Base-by-base conservation (phyloP, 2,329 filamentous ascomycete species). In the Nemania serpens region DNA sequence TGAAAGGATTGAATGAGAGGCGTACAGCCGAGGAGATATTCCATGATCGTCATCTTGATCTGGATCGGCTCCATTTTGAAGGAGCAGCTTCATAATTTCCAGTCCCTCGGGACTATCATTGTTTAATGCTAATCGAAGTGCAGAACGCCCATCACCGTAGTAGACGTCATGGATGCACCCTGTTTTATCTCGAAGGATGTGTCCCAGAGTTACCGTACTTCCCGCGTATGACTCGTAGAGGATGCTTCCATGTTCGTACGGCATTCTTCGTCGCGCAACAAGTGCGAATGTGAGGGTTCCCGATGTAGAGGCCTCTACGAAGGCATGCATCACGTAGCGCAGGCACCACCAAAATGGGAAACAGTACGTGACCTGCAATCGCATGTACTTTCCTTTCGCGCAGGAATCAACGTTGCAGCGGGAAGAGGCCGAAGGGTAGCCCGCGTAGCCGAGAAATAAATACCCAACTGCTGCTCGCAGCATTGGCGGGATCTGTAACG, bases 371-470 rank as follows among this genome's bases (percentile, higher is more conserved):
- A 11, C 36, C 6, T 55, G 53, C 2, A 55, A 33, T 12, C 53
- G 34, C n/a, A 48, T 5, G 9, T 55, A 34, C n/a, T 41, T 55
- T n/a, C 43, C 43, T n/a, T 9, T 48, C 6, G 53, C 34, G 12
- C 53, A 55, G 15, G 18, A 41, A 0, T 22, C 1, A 10, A 33
- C n/a, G 34, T 49, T 34, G 10, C 53, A 55, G 7, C 53, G 20
- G 36, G 53, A 20, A 15, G 43, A 42, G 33, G 43, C 1, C 43
- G 43, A 55, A 55, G 53, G 53, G 20, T 55, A 55, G 5, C 43
- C 43, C 10, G 43, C 41, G 12, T 55, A 55, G 43, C 53, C 22
- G 13, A 55, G 43, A 20, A 55, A 55, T 55, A 55, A 42, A 42
- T 41, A 34, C 53, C 53, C 43, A 20, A 55, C 3, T 33, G 36